Conservation (phyloP, 257 asterid species). For the Solanum infundibuliforme region DNA sequence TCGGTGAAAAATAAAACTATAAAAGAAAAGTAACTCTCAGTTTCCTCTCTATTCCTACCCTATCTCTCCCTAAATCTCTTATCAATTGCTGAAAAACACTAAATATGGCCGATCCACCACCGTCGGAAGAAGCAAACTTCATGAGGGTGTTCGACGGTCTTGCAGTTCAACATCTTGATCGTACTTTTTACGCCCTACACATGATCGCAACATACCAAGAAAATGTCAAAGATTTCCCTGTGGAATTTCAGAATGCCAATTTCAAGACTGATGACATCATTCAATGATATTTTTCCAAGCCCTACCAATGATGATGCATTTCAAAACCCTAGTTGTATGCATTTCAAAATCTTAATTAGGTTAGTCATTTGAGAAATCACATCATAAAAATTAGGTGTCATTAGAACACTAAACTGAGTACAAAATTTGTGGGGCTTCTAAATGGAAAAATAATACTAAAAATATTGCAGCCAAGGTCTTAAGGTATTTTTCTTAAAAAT, state of each 20-base stretch:
- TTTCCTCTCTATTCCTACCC: not conserved
- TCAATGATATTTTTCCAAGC: slow-evolving; percentile 39
- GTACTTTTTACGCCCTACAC: slow-evolving; percentile 26
- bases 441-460: too few relatives aligned
- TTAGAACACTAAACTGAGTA: too few relatives aligned
- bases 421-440: too few relatives aligned
- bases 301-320: not conserved
- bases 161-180: slow-evolving; percentile 29
- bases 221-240: not conserved
- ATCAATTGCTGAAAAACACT: not conserved
- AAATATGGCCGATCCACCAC: slow-evolving; percentile 27
- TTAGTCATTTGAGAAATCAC: too few relatives aligned
- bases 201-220: not conserved
- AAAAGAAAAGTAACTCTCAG: not conserved
- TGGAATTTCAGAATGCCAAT: slow-evolving; percentile 10
- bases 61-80: not conserved
- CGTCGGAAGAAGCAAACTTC: not conserved
- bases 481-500: too few relatives aligned
- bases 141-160: slow-evolving; percentile 24
- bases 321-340: not conserved
- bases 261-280: slow-evolving; percentile 33
- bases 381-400: too few relatives aligned
- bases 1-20: too few relatives aligned
- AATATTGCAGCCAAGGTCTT: too few relatives aligned
- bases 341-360: too few relatives aligned